A percentile compares a stretch with the other conserved stretches of the same genome.
phyloP scores from a whole-genome alignment of 75 land plant species.

The Picea glauca region DNA sequence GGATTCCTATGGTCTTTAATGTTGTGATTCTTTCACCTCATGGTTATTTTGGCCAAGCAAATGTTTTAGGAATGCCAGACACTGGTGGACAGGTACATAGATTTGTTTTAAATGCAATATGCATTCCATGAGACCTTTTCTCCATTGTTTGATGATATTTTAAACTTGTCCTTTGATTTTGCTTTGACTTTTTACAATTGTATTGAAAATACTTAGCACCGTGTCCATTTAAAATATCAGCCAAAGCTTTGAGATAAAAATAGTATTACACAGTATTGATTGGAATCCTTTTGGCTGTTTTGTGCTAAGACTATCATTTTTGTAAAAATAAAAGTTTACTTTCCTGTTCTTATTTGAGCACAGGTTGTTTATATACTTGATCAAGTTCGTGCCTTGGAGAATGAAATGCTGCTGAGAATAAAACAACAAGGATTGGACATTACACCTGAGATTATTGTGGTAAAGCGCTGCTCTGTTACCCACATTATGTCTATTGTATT shows the following conservation, averaged over 20 bases:
- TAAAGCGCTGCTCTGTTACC: conserved; percentile 10
- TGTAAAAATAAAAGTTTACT: no score
- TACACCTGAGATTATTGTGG: conserved; percentile 49
- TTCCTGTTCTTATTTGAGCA: neutral
- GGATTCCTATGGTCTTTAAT: conserved; percentile 76
- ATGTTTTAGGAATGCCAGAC: conserved; percentile 71
- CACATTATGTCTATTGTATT: neutral
- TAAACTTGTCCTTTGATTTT: neutral
- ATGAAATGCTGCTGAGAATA: conserved; percentile 46
- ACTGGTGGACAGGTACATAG: conserved; percentile 77
- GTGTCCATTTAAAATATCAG: neutral
- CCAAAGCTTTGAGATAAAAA: no score
- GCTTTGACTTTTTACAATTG: no score
- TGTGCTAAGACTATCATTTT: neutral
- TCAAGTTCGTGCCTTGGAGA: conserved; percentile 65
- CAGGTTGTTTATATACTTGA: conserved; percentile 68
- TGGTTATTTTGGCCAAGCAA: conserved; percentile 82
- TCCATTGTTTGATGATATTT: neutral
- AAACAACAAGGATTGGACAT: conserved; percentile 55
- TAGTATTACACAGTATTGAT: no score
- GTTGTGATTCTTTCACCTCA: conserved; percentile 75
- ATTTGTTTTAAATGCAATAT: neutral
- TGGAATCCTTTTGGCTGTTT: neutral
- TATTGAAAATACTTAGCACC: neutral
- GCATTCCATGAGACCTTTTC: neutral